Conservation (phyloP, 495 filamentous ascomycete species). For the Penicillium roqueforti region DNA sequence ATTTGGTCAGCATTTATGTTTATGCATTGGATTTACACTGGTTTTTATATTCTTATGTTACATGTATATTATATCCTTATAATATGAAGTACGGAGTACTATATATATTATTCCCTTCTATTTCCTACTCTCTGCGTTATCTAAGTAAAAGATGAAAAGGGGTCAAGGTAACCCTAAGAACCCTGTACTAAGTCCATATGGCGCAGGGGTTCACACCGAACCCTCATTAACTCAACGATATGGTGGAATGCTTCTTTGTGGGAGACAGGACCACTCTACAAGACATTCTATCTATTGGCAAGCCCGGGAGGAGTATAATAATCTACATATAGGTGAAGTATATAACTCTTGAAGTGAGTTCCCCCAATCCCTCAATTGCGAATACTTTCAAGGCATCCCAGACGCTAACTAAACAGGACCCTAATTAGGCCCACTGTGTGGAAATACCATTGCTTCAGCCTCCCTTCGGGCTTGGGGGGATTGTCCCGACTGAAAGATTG, state of each 20-base stretch:
- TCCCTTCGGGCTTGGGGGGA: not conserved
- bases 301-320: too few species aligned
- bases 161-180: not conserved
- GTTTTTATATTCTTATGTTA: not conserved
- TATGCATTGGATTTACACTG: not conserved
- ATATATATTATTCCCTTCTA: not conserved
- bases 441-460: conserved; percentile 1
- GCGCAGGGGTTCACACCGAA: not conserved
- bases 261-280: too few species aligned
- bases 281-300: too few species aligned
- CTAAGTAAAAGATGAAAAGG: not conserved
- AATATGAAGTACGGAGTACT: not conserved
- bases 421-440: not conserved
- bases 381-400: not conserved
- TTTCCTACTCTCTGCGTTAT: not conserved
- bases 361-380: not conserved
- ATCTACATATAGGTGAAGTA: not conserved
- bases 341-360: not conserved
- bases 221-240: not conserved
- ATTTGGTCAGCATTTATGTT: not conserved
- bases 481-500: not conserved
- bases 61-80: not conserved
- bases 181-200: not conserved
- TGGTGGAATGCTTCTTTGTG: not conserved
- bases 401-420: not conserved